phyloP scores from a whole-genome alignment of 2,329 filamentous ascomycete species.

The Trichoderma pleuroti region DNA sequence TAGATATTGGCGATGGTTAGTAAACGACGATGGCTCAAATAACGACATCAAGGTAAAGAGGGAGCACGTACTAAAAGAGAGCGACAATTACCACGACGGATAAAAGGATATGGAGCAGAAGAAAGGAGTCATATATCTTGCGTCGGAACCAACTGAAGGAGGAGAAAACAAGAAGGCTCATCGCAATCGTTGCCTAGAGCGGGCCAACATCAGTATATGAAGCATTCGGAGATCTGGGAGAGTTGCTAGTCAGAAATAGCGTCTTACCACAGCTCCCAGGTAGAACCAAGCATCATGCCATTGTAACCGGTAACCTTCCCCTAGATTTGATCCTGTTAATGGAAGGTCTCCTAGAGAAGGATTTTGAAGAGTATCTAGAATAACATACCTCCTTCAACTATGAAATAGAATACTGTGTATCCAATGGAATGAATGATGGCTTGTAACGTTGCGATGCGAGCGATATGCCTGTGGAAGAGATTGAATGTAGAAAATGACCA shows the following conservation, averaged over 20 bases:
- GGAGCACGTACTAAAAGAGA: conserved; percentile 34
- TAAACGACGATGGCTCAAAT: background rate
- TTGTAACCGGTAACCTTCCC: background rate
- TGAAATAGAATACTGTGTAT: conserved; percentile 22
- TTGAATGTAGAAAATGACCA: conserved; percentile 63
- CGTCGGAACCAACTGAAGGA: conserved; percentile 15
- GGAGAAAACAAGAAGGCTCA: conserved; percentile 16
- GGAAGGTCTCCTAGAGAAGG: background rate
- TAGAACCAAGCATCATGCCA: background rate
- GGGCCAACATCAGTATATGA: background rate
- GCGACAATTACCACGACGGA: conserved; percentile 41
- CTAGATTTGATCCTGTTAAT: conserved; percentile 3
- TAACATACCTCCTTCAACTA: background rate
- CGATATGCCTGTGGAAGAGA: conserved; percentile 60
- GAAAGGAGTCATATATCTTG: conserved; percentile 44
- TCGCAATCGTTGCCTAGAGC: conserved; percentile 8
- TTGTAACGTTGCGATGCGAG: conserved; percentile 54
- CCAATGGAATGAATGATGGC: conserved; percentile 48
- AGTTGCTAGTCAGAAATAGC: background rate
- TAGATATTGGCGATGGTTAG: background rate
- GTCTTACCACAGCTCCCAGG: conserved; percentile 18
- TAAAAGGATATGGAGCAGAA: conserved; percentile 44
- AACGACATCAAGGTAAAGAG: conserved; percentile 29
- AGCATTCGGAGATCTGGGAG: background rate
- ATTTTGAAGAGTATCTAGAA: background rate